phyloP scores from a whole-genome alignment of 345 rosid genomes.

The Raphanus sativus region DNA sequence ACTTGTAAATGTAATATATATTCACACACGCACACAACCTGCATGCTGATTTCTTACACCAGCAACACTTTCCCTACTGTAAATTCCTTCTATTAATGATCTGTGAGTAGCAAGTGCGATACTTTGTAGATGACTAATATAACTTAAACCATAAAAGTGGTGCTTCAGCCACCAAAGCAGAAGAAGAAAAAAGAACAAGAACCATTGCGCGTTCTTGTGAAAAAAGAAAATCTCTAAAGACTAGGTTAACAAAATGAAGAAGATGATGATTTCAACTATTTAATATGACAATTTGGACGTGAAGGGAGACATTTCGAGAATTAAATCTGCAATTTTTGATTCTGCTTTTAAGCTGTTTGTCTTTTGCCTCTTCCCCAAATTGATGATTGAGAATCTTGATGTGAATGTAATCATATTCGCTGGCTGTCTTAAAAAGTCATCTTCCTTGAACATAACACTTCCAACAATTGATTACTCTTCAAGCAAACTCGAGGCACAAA shows the following conservation, averaged over 20 bases:
- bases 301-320: conserved; percentile 26
- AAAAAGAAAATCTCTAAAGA: background rate
- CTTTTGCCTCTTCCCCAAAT: background rate
- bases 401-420: background rate
- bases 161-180: conserved; percentile 82
- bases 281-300: conserved; percentile 22
- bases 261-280: conserved; percentile 17
- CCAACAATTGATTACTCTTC: background rate
- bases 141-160: conserved; percentile 58
- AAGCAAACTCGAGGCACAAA: background rate
- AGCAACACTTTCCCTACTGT: too few species aligned
- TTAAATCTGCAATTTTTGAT: background rate
- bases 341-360: background rate
- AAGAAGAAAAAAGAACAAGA: conserved; percentile 73
- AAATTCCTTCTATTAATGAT: too few species aligned
- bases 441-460: background rate
- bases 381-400: background rate
- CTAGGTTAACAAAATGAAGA: conserved; percentile 18
- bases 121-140: too few species aligned
- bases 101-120: too few species aligned
- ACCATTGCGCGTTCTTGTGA: conserved; percentile 64
- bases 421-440: background rate
- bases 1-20: too few species aligned
- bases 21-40: too few species aligned
- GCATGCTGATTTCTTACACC: too few species aligned